phyloP scores from a whole-genome alignment of 2,329 filamentous ascomycete species.

The Botrytis cinerea region DNA sequence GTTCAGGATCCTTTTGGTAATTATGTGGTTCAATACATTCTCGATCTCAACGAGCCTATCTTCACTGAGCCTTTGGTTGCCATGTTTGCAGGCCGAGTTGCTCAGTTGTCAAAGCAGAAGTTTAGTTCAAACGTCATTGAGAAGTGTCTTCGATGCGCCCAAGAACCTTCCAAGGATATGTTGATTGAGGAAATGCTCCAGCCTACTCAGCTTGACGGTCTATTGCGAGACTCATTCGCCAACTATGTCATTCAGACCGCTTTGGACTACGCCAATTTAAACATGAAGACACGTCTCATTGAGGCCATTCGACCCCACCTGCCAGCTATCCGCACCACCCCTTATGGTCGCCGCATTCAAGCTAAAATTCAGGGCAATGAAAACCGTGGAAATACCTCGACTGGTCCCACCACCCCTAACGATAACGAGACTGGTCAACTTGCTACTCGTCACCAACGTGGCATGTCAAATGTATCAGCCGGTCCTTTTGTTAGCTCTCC shows the following conservation, averaged over 20 bases:
- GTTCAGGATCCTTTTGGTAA: slow-evolving; percentile 98
- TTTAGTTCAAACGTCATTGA: slow-evolving; percentile 99
- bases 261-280: slow-evolving; percentile 76
- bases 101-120: slow-evolving; percentile 83
- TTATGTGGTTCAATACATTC: slow-evolving; percentile 98
- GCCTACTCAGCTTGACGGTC: slow-evolving; percentile 77
- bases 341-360: slow-evolving; percentile 90
- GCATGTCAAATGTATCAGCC: slow-evolving; percentile 39
- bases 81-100: slow-evolving; percentile 75
- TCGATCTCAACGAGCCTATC: slow-evolving; percentile 82
- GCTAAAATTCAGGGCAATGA: slow-evolving; percentile 76
- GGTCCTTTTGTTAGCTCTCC: slow-evolving; percentile 33
- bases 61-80: slow-evolving; percentile 89
- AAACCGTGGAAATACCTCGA: slow-evolving; percentile 38
- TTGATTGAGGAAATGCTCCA: slow-evolving; percentile 83
- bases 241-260: slow-evolving; percentile 99
- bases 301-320: slow-evolving; percentile 85
- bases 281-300: slow-evolving; percentile 73
- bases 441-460: slow-evolving; percentile 40
- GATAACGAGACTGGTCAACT: slow-evolving; percentile 34
- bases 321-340: slow-evolving; percentile 82
- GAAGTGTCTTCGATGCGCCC: slow-evolving; percentile 87
- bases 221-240: slow-evolving; percentile 89
- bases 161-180: slow-evolving; percentile 70
- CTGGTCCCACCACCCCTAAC: slow-evolving; percentile 40